Conservation (phyloP, 1,284 basidiomycete species). For the Microbotryum saponariae region DNA sequence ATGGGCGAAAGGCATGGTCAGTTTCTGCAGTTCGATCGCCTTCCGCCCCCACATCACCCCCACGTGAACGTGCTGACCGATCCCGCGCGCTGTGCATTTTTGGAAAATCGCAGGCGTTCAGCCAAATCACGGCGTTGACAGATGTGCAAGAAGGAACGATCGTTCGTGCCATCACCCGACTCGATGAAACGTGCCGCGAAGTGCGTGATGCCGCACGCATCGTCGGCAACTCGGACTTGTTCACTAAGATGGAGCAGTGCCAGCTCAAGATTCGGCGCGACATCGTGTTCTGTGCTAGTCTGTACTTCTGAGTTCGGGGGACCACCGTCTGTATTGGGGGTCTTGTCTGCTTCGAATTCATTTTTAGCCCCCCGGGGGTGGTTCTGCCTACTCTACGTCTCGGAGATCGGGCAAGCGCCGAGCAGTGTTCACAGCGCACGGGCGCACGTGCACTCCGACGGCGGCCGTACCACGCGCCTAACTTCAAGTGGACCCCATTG, state of each 20-base stretch:
- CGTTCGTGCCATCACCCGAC: constrained; percentile 86
- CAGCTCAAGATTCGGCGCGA: constrained; percentile 89
- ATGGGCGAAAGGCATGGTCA: constrained; percentile 95
- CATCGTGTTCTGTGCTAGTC: constrained; percentile 42
- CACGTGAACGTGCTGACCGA: background rate
- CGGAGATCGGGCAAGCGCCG: no score
- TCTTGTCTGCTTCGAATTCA: no score
- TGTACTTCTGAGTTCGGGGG: constrained; percentile 24
- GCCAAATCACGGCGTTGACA: constrained; percentile 84
- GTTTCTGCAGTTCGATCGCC: constrained; percentile 30
- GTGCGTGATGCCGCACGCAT: constrained; percentile 94
- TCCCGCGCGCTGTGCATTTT: background rate
- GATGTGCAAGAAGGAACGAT: constrained; percentile 96
- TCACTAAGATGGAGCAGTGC: constrained; percentile 95
- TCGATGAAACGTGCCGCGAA: constrained; percentile 96
- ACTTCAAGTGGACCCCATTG: no score
- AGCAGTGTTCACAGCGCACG: no score
- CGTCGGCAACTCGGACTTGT: constrained; percentile 89
- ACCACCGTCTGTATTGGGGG: no score
- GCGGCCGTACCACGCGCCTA: no score
- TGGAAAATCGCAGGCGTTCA: constrained; percentile 63
- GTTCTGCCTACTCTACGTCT: no score
- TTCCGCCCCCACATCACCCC: background rate
- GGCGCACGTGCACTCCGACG: no score
- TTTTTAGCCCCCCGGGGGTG: no score